Evolutionary conservation across 305 asterid species (phyloP).

Genomic region (Plantago lanceolata): DNA sequence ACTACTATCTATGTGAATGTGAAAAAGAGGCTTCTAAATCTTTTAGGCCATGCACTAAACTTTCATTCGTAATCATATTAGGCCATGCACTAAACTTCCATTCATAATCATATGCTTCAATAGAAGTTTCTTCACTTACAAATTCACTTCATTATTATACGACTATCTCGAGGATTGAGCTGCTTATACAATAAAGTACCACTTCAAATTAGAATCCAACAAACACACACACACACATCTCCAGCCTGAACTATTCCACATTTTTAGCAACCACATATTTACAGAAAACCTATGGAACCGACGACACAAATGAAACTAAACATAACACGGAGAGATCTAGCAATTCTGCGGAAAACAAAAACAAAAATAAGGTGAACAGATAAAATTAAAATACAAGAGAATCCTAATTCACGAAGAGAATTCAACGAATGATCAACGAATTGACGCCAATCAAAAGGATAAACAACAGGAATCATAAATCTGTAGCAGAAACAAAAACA

Average conservation of each 20-base stretch:
- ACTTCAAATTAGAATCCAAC: background rate
- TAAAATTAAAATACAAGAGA: no score
- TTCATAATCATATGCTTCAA: no score
- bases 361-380: no score
- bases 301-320: background rate
- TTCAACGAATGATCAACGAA: background rate
- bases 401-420: background rate
- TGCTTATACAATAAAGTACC: background rate
- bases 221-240: background rate
- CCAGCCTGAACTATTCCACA: background rate
- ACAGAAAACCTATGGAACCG: background rate
- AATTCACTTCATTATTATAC: background rate
- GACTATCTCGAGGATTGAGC: background rate
- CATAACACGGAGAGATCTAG: background rate
- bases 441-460: background rate
- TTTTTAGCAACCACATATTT: background rate
- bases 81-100: no score
- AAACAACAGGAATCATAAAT: no score
- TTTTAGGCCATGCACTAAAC: no score
- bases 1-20: no score
- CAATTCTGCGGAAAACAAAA: background rate
- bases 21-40: no score
- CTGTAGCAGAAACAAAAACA: no score
- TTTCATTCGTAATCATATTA: no score
- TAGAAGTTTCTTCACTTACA: constrained; percentile 1